Evolutionary conservation across 306 rosid genomes (phyloP).

Genomic region (Begonia loranthoides): DNA sequence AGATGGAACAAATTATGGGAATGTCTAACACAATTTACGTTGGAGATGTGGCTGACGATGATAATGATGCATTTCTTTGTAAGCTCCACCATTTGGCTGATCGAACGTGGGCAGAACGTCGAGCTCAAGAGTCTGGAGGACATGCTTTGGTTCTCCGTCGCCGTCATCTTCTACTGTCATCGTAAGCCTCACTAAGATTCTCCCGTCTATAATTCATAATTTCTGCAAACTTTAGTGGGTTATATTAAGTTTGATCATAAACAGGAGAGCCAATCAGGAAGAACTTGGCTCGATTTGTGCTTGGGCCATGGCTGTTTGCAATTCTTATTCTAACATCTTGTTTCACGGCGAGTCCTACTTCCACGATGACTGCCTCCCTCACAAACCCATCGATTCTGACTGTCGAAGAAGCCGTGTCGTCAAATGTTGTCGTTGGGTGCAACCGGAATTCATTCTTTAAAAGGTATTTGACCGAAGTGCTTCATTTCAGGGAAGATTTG

Average conservation of each 20-base stretch:
- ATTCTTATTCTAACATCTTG: slow-evolving; percentile 4
- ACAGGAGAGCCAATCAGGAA: slow-evolving; percentile 5
- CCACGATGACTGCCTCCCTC: not conserved
- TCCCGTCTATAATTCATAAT: no score
- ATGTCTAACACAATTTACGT: slow-evolving; percentile 28
- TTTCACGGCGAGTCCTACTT: slow-evolving; percentile 6
- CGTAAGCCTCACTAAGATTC: slow-evolving; percentile 24
- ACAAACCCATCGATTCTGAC: not conserved
- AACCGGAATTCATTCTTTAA: no score
- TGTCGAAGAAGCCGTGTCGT: not conserved
- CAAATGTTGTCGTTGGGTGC: slow-evolving; percentile 3
- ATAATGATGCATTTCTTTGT: slow-evolving; percentile 26
- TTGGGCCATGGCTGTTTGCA: slow-evolving; percentile 7
- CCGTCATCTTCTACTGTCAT: slow-evolving; percentile 28
- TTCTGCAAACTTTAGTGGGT: not conserved
- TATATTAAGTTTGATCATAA: not conserved
- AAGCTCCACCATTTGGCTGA: slow-evolving; percentile 35
- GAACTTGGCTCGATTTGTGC: not conserved
- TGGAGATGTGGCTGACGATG: slow-evolving; percentile 33
- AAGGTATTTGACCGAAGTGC: slow-evolving; percentile 1
- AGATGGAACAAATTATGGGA: slow-evolving; percentile 22
- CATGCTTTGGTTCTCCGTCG: slow-evolving; percentile 49
- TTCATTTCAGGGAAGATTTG: not conserved
- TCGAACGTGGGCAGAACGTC: slow-evolving; percentile 23
- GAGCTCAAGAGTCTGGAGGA: slow-evolving; percentile 27